Evolutionary conservation across 805 yeast genomes (phyloP).

Genomic region (Metschnikowia reukaufii): DNA sequence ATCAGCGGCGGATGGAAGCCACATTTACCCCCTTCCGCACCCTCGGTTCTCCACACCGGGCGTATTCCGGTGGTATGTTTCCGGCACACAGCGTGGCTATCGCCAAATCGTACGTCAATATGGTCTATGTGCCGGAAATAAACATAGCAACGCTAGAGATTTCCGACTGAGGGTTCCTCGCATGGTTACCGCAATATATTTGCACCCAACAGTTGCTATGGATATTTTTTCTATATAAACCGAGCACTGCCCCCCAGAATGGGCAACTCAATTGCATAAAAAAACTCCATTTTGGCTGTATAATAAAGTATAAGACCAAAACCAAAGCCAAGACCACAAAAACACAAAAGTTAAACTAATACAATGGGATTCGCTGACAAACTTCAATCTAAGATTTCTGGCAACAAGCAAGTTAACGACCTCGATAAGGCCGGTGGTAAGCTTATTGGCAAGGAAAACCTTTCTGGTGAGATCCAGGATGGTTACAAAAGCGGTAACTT

Average conservation of each 20-base stretch:
- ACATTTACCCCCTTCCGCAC: background rate
- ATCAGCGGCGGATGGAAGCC: background rate
- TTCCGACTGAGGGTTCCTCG: background rate
- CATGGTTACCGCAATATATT: constrained; percentile 4
- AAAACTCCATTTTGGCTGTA: background rate
- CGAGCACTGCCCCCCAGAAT: background rate
- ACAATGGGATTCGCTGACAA: constrained; percentile 42
- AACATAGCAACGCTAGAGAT: constrained; percentile 9
- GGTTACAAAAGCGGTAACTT: constrained; percentile 32
- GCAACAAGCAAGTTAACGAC: constrained; percentile 29
- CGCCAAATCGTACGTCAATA: constrained; percentile 1
- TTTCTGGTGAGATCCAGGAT: constrained; percentile 28
- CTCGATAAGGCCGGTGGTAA: constrained; percentile 32
- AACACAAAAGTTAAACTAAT: background rate
- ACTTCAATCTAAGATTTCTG: constrained; percentile 28
- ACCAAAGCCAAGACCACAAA: background rate
- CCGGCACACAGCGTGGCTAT: background rate
- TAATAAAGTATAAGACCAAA: too few species aligned
- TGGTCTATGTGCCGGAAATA: background rate
- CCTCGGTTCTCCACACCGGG: constrained; percentile 4
- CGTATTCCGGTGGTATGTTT: background rate
- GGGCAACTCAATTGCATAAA: background rate
- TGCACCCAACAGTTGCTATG: constrained; percentile 15
- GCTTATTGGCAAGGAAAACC: constrained; percentile 29
- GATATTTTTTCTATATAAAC: background rate